Base-by-base conservation (phyloP, 495 filamentous ascomycete genomes). In the Penicillium samsonianum region DNA sequence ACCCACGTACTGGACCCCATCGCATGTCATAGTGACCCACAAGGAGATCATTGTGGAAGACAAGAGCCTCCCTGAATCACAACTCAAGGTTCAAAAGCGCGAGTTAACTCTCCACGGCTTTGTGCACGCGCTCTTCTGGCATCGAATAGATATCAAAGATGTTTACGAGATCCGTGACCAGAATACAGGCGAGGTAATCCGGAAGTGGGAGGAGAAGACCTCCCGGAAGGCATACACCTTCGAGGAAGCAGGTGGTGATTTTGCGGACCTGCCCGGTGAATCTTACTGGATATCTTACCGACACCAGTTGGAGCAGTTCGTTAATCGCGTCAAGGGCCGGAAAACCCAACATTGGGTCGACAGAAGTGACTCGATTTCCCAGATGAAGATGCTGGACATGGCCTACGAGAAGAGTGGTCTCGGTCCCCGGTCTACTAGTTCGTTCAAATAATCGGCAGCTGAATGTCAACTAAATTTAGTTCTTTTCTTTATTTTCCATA, bases 111-210 rank as follows among this genome's bases (percentile, higher is more conserved):
- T 73, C 38, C 56, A 70, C 26, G 55, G 70, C 8, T 75, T 68
- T 38, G 50, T 77, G 12, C 48, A 70, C 42, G 65, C 65, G 11
- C 20, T 62, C 9, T 16, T 68, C 23, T 77, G 72, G 62, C 83
- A 86, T 64, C 73, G 80, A 12, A 81, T 87, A 47, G 75, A 79
- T 53, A 65, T 85, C 6, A 60, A 72, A 4, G 80, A 82, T 52
- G 62, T 67, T 17, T 72, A 76, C 53, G 57, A 54, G n/a, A 60
- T 80, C 19, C 71, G 75, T 16, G 37, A 40, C 12, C n/a, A 30
- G 28, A 4, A 2, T 30, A 30, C 28, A 11, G 28, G 28, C 28
- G 10, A 30, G 2, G 28, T 30, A 9, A 30, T 30, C 28, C 28
- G 28, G 28, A 30, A 30, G 28, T 30, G 28, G 28, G 28, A 30